These are phyloP conservation scores for Mixia osmundae DNA, from an alignment of 1,284 basidiomycete genomes.

Conservation along the genomic window DNA sequence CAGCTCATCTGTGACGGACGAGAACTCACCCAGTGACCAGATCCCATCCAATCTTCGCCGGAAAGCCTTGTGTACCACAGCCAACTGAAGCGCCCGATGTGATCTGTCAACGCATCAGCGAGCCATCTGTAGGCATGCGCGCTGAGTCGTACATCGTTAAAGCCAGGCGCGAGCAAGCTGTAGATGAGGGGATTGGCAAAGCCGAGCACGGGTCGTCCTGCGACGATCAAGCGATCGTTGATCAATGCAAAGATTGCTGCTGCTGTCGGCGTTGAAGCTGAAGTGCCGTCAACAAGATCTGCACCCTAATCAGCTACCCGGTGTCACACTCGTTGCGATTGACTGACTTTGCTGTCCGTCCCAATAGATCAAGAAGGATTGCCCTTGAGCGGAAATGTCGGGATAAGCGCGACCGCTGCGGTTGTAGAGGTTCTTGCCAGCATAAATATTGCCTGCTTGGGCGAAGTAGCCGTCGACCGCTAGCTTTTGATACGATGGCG, in stretches of 20 bases:
- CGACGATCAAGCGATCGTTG: not conserved
- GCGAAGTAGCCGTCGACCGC: not conserved
- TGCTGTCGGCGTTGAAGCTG: not conserved
- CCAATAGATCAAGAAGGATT: too few species aligned
- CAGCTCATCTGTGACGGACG: too few species aligned
- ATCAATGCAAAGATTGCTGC: not conserved
- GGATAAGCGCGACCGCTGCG: not conserved
- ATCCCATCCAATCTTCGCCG: not conserved
- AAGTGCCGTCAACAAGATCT: slow-evolving; percentile 1
- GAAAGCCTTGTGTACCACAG: not conserved
- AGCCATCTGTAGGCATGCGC: not conserved
- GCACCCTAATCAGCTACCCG: too few species aligned
- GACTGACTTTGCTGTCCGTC: too few species aligned
- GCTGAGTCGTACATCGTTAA: not conserved
- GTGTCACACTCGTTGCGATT: not conserved
- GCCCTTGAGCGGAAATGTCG: not conserved
- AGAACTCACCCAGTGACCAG: not conserved
- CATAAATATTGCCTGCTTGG: not conserved
- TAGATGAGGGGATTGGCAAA: slow-evolving; percentile 1
- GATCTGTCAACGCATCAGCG: not conserved
- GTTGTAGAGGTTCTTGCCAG: not conserved
- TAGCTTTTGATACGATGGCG: not conserved
- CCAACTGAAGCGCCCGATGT: not conserved
- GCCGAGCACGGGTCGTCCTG: not conserved
- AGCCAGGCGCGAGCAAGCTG: not conserved